phyloP scores from a whole-genome alignment of 2,329 filamentous ascomycete species.

The Penicillium sp. region DNA sequence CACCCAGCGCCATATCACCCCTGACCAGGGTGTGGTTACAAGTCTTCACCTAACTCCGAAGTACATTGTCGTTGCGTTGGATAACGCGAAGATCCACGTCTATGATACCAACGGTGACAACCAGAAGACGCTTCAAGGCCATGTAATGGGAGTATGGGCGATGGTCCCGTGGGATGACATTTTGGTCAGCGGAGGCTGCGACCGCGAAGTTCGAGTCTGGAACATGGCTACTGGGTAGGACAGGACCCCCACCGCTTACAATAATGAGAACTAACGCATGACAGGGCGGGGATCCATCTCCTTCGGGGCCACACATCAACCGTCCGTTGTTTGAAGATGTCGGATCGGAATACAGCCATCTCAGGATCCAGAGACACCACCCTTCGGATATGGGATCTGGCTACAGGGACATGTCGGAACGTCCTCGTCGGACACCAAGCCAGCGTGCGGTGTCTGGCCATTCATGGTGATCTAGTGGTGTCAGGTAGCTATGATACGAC shows the following conservation, averaged over 20 bases:
- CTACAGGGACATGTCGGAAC: conserved; percentile 76
- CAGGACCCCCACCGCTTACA: conserved; percentile 9
- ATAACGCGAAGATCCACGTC: conserved; percentile 97
- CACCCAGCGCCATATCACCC: conserved; percentile 78
- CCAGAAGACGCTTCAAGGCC: conserved; percentile 80
- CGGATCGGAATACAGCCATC: conserved; percentile 83
- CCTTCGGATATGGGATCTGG: conserved; percentile 87
- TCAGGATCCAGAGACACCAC: conserved; percentile 94
- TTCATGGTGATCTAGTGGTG: conserved; percentile 93
- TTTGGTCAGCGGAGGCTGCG: conserved; percentile 89
- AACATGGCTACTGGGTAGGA: conserved; percentile 79
- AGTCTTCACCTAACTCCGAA: conserved; percentile 87
- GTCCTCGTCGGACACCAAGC: conserved; percentile 91
- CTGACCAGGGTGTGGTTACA: conserved; percentile 93
- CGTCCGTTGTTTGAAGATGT: conserved; percentile 95
- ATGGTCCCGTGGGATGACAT: conserved; percentile 98
- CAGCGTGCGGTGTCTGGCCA: conserved; percentile 87
- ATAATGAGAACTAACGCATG: conserved; percentile 1
- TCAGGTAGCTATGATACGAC: conserved; percentile 97
- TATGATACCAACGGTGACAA: conserved; percentile 86
- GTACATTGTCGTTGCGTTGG: conserved; percentile 93
- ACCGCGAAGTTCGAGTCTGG: conserved; percentile 94
- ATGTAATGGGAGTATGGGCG: conserved; percentile 99
- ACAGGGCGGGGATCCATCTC: conserved; percentile 65
- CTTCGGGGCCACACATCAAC: conserved; percentile 93